phyloP scores from a whole-genome alignment of 495 filamentous ascomycete genomes.

The Aeminium ludgeri region DNA sequence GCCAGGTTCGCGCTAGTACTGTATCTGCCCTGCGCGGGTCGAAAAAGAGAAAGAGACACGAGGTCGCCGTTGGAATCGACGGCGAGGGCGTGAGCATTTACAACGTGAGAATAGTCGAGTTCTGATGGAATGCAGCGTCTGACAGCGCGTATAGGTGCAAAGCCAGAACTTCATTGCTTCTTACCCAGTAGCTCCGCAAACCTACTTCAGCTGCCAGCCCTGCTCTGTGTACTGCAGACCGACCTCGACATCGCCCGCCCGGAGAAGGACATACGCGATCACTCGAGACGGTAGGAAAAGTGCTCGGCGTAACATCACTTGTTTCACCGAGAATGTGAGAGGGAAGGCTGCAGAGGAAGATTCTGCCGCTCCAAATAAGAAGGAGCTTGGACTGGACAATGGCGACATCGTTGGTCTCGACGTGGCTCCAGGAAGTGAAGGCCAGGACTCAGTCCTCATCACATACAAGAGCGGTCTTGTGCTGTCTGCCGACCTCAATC shows the following conservation, averaged over 20 bases:
- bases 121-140: background rate
- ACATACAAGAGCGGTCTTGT: constrained; percentile 29
- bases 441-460: constrained; percentile 18
- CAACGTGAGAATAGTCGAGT: constrained; percentile 69
- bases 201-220: constrained; percentile 58
- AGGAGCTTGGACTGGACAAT: constrained; percentile 21
- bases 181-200: constrained; percentile 69
- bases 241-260: constrained; percentile 32
- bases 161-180: constrained; percentile 67
- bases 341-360: background rate
- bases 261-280: constrained; percentile 55
- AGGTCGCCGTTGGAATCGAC: constrained; percentile 74
- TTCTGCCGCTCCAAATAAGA: constrained; percentile 1
- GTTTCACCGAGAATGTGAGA: constrained; percentile 16
- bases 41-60: constrained; percentile 72
- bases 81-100: constrained; percentile 86
- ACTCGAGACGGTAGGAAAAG: constrained; percentile 18
- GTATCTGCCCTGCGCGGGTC: constrained; percentile 54
- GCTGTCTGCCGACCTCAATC: constrained; percentile 37
- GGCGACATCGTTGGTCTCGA: constrained; percentile 33
- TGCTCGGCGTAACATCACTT: constrained; percentile 20
- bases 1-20: constrained; percentile 17
- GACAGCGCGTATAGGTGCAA: constrained; percentile 42
- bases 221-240: constrained; percentile 53
- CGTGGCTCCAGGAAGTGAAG: background rate